Evolutionary conservation across 2,329 filamentous ascomycete species (phyloP), one percentile per base, ranked within the genome.

Genomic region (Alternaria sp.): DNA sequence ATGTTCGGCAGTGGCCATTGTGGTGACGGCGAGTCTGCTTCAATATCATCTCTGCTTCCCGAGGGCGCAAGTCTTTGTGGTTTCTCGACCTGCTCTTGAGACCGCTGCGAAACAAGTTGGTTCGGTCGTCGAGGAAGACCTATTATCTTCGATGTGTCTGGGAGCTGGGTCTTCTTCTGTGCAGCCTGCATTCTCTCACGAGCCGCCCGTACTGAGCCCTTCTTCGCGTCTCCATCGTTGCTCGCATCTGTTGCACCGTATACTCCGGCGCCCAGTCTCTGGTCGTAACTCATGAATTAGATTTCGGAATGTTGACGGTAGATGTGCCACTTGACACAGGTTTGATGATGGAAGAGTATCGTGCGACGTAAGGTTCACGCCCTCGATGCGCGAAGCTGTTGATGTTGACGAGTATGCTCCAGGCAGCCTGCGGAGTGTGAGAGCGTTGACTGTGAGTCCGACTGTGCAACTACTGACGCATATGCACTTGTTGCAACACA

Each of bases 1-100:
- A 75, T 73, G 63, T 79, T 75, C n/a, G 79, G 73, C 9, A 84
- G 73, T 49, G 82, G 81, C 82, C 82, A 84, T 71, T 82, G 79
- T 38, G 79, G 78, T 60, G 76, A 74, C 51, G 79, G 79, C 9
- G 79, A 74, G 5, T 64, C 55, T 16, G 66, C 59, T 22, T 63
- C 54, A 46, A 39, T 54, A 41, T 67, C 57, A 18, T 57, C 62
- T 51, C 63, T 66, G 18, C 32, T 63, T 6, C 64, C 64, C 22
- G 65, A 64, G 18, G 67, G 66, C 7, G 68, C 58, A 20, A 59
- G 53, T 38, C 64, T 64, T 47, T 63, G 63, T 53, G 63, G 52
- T 16, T 62, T 52, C n/a, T 62, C 61, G 7, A 61, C 34, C 42
- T 54, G 64, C 26, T 59, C 57, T 28, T 67, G 62, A 14, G 71